These are phyloP conservation scores for Allomyces javanicus DNA, from an alignment of 192 early-diverging fungal species.

Conservation along the genomic window DNA sequence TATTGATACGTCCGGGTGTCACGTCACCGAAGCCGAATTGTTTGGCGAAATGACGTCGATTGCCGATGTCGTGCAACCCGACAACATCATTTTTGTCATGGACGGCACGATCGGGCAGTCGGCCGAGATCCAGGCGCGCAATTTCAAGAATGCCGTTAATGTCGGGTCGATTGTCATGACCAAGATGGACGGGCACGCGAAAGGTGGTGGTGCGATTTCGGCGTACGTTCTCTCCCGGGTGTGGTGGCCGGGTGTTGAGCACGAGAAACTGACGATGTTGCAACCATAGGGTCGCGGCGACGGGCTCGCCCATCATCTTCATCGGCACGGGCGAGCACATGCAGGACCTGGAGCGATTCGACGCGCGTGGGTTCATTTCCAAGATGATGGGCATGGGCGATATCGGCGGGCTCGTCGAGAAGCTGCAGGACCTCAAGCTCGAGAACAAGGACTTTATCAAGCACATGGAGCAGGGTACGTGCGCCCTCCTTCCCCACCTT, in stretches of 20 bases:
- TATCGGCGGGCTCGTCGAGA: conserved; percentile 65
- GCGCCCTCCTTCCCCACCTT: not conserved
- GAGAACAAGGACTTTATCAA: conserved; percentile 77
- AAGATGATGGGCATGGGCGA: conserved; percentile 96
- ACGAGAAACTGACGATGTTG: not conserved
- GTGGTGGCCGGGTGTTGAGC: not conserved
- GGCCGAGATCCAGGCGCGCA: conserved; percentile 75
- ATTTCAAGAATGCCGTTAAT: conserved; percentile 77
- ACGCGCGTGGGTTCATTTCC: conserved; percentile 66
- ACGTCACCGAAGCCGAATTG: conserved; percentile 82
- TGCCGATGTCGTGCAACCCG: conserved; percentile 57
- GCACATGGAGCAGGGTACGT: conserved; percentile 53
- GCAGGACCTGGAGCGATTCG: conserved; percentile 81
- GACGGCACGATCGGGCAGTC: conserved; percentile 97
- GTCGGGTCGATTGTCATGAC: conserved; percentile 94
- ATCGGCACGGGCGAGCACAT: conserved; percentile 96
- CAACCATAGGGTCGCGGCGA: conserved; percentile 62
- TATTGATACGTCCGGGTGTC: conserved; percentile 93
- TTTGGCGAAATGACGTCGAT: conserved; percentile 97
- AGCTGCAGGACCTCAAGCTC: conserved; percentile 67
- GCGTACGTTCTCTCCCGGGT: conserved; percentile 25
- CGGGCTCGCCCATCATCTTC: conserved; percentile 77
- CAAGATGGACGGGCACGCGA: conserved; percentile 97
- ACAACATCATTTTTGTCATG: conserved; percentile 92
- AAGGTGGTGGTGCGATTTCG: conserved; percentile 95